Percentiles rank a stretch among this genome's conserved stretches.
These are phyloP conservation scores for Mycena maculata DNA, from an alignment of 768 basidiomycete genomes.

Conservation along the genomic window DNA sequence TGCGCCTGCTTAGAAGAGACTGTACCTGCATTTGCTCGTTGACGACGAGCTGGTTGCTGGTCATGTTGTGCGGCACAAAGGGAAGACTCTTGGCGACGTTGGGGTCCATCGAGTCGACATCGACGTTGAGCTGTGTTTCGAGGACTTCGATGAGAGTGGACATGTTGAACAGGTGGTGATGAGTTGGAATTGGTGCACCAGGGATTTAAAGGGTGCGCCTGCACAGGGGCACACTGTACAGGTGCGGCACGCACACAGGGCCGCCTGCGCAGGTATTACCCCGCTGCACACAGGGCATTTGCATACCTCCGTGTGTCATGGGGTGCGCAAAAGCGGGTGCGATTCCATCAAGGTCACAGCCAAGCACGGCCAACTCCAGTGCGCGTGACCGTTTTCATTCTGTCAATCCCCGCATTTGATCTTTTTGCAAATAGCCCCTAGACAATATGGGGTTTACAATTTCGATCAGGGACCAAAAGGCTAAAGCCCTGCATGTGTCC, in stretches of 20 bases:
- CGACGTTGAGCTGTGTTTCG: slow-evolving; percentile 43
- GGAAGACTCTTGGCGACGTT: slow-evolving; percentile 40
- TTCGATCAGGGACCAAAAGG: neutral
- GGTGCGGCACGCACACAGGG: neutral
- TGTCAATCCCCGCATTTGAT: neutral
- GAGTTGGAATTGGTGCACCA: neutral
- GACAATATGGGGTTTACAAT: neutral
- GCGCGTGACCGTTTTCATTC: neutral
- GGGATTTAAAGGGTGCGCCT: neutral
- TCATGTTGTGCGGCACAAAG: slow-evolving; percentile 49
- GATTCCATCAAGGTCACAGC: neutral
- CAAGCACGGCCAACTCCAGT: neutral
- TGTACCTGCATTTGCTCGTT: slow-evolving; percentile 42
- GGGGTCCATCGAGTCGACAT: slow-evolving; percentile 54
- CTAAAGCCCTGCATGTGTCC: slow-evolving; percentile 5
- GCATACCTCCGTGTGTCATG: neutral
- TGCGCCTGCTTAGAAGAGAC: no score
- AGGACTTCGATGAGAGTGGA: slow-evolving; percentile 29
- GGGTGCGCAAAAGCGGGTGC: neutral
- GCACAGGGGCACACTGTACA: slow-evolving; percentile 3
- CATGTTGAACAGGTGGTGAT: slow-evolving; percentile 3
- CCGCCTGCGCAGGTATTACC: neutral
- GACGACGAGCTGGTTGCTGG: slow-evolving; percentile 52
- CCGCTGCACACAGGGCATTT: neutral
- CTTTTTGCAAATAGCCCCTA: neutral